Percentiles rank a stretch among this genome's conserved stretches.
Evolutionary conservation across 306 rosid genomes (phyloP).

Genomic region (Fagus crenata): DNA sequence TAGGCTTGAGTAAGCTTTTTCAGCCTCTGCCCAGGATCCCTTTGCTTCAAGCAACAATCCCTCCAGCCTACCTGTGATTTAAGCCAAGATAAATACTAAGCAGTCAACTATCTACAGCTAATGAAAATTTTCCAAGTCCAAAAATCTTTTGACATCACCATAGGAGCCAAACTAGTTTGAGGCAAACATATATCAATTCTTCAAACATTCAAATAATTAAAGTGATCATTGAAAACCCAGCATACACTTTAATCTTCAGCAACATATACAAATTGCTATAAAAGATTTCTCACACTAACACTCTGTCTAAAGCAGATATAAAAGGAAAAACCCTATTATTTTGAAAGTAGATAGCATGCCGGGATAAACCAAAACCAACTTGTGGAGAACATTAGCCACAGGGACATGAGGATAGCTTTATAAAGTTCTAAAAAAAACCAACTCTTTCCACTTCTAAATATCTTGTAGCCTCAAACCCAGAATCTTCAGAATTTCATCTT

Average conservation of each 20-base stretch:
- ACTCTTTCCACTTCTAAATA: neutral
- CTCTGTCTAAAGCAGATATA: neutral
- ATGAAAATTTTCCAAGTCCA: neutral
- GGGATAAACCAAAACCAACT: neutral
- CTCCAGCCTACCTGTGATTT: constrained; percentile 80
- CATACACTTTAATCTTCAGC: neutral
- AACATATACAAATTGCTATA: neutral
- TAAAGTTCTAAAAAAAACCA: neutral
- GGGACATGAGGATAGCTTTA: neutral
- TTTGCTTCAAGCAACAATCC: constrained; percentile 96
- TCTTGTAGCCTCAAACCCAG: neutral
- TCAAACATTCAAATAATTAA: neutral
- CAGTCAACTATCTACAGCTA: neutral
- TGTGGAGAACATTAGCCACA: neutral
- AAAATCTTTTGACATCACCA: neutral
- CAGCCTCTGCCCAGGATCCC: constrained; percentile 94
- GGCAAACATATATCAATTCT: neutral
- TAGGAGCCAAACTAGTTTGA: neutral
- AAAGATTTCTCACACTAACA: neutral
- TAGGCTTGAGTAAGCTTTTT: constrained; percentile 85
- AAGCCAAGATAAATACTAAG: constrained; percentile 23
- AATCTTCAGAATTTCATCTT: neutral
- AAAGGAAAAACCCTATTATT: neutral
- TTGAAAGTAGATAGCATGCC: neutral
- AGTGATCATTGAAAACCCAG: neutral